These are phyloP conservation scores for Kodamaea anthophila DNA, from an alignment of 1,139 yeast genomes.

Conservation along the genomic window DNA sequence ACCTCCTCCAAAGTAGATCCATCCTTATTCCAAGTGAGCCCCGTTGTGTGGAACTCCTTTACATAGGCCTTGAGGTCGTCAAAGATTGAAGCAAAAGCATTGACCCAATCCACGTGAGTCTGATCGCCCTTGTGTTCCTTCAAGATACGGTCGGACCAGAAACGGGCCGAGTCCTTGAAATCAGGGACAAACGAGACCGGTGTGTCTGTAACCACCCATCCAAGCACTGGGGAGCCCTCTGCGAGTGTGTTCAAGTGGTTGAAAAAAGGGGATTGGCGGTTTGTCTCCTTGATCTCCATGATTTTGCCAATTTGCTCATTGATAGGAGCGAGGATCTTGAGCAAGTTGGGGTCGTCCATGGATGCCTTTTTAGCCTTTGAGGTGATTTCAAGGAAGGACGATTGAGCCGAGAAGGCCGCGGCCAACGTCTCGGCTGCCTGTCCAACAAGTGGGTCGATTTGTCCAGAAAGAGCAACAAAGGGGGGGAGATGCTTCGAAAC, in stretches of 20 bases:
- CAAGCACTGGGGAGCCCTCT: slow-evolving; percentile 85
- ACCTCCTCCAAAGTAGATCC: slow-evolving; percentile 44
- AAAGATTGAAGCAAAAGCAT: slow-evolving; percentile 53
- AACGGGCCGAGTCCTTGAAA: slow-evolving; percentile 85
- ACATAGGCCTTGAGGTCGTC: slow-evolving; percentile 68
- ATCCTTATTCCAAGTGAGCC: slow-evolving; percentile 61
- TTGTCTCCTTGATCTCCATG: slow-evolving; percentile 62
- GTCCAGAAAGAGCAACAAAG: slow-evolving; percentile 50
- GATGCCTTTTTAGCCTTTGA: slow-evolving; percentile 61
- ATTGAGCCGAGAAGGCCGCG: slow-evolving; percentile 57
- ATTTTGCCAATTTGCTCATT: slow-evolving; percentile 55
- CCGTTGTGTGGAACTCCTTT: slow-evolving; percentile 73
- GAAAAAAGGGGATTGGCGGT: slow-evolving; percentile 58
- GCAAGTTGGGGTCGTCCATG: slow-evolving; percentile 45
- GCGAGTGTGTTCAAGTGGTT: slow-evolving; percentile 78
- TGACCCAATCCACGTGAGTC: slow-evolving; percentile 75
- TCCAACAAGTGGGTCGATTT: slow-evolving; percentile 58
- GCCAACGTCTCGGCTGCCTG: slow-evolving; percentile 53
- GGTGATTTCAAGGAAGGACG: slow-evolving; percentile 54
- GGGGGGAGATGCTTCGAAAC: slow-evolving; percentile 52
- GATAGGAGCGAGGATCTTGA: slow-evolving; percentile 60
- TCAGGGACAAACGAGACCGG: slow-evolving; percentile 72
- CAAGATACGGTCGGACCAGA: slow-evolving; percentile 86
- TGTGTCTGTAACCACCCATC: slow-evolving; percentile 79
- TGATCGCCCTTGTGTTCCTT: slow-evolving; percentile 77